Base-by-base conservation (phyloP, 352 stramenopile genomes). In the Globisporangium splendens region DNA sequence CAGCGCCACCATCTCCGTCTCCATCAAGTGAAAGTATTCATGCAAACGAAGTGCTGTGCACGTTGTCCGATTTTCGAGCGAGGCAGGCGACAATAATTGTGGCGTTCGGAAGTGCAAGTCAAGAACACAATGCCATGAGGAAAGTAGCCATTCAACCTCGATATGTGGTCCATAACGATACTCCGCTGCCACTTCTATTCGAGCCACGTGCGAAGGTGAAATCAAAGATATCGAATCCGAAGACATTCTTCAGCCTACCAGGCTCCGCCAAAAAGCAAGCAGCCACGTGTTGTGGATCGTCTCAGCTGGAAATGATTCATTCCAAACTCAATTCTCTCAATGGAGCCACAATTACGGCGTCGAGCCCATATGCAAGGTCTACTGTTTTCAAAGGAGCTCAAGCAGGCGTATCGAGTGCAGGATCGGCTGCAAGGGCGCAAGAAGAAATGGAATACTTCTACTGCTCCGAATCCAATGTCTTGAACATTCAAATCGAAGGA, bases 281-380 rank as follows among this genome's bases (percentile, higher is more conserved):
- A 0, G 46, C 69, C 0, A 65, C 68, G 24, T 91, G 81, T 46
- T 90, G 79, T 39, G 73, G 73, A 0, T 86, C 79, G 8, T 56
- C 72, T 6, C 75, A 88, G 21, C 66, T 91, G 6, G 83, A 93
- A 50, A 72, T 75, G 53, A 88, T 93, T 43, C 83, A 93, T 48
- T 70, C 68, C 0, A 93, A 93, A 39, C 43, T 93, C 0, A 91
- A 91, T 50, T 62, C 73, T 1, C 65, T 89, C 0, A 74, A 82
- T 22, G 71, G 70, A 2, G 69, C 73, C 0, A 82, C 68, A 1
- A 83, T 69, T 35, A 85, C 69, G 4, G 33, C 64, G 14, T 50
- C 54, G 51, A 62, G 56, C 31, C 46, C 56, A 15, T 46, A 38
- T 24, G 54, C 41, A 15, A 50, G 57, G 4, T 56, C 58, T 22